phyloP scores from a whole-genome alignment of 2,329 filamentous ascomycete species.

The Pseudocercospora musae region DNA sequence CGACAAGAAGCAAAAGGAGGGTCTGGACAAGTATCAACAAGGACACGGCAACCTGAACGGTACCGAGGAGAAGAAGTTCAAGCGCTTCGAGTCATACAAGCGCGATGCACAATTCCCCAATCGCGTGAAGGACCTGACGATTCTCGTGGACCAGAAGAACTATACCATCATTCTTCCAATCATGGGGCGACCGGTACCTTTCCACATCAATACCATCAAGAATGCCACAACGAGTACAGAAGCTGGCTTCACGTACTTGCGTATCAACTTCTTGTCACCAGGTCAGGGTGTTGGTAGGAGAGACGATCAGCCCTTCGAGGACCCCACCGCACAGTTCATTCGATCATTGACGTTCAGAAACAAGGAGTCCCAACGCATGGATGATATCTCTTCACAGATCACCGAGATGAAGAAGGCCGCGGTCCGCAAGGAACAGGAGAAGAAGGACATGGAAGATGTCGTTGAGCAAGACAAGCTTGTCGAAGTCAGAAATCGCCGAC shows the following conservation, averaged over 20 bases:
- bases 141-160: slow-evolving; percentile 88
- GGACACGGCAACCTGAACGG: slow-evolving; percentile 82
- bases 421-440: slow-evolving; percentile 90
- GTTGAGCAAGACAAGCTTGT: slow-evolving; percentile 97
- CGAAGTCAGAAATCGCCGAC: slow-evolving; percentile 90
- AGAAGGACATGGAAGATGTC: slow-evolving; percentile 99
- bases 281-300: slow-evolving; percentile 96
- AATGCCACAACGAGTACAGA: slow-evolving; percentile 98
- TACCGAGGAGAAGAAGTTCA: slow-evolving; percentile 95
- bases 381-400: slow-evolving; percentile 87
- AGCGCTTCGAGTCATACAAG: slow-evolving; percentile 98
- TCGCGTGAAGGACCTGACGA: slow-evolving; percentile 78
- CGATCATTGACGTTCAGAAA: slow-evolving; percentile 94
- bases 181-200: slow-evolving; percentile 95
- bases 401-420: slow-evolving; percentile 94
- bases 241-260: slow-evolving; percentile 86
- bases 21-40: slow-evolving; percentile 79
- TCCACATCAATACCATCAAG: slow-evolving; percentile 98
- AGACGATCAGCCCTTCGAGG: slow-evolving; percentile 96
- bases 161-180: slow-evolving; percentile 88
- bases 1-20: slow-evolving; percentile 83
- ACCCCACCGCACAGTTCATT: slow-evolving; percentile 91
- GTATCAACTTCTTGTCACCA: slow-evolving; percentile 95
- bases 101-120: slow-evolving; percentile 88
- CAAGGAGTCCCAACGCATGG: slow-evolving; percentile 80